Conservation (phyloP, 2,329 filamentous ascomycete genomes). For the Hypoxylon sp. region DNA sequence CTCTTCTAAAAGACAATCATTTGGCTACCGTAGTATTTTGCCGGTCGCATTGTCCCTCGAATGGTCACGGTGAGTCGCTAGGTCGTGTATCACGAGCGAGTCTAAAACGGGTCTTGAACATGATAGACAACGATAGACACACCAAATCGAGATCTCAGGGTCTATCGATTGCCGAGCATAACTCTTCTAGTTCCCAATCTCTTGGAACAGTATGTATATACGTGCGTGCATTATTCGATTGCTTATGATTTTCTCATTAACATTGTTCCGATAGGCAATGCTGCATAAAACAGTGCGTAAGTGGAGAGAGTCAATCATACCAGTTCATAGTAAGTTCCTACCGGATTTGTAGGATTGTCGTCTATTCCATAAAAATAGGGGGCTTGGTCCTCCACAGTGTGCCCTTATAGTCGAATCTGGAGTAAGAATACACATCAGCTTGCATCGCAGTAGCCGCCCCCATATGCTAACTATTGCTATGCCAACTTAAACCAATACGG, state of each 20-base stretch:
- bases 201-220: slow-evolving; percentile 23
- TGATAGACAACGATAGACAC: slow-evolving; percentile 22
- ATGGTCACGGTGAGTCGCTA: neutral
- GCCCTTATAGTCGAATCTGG: slow-evolving; percentile 20
- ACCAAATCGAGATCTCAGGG: slow-evolving; percentile 40
- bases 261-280: slow-evolving; percentile 43
- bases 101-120: slow-evolving; percentile 12
- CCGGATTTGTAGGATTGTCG: slow-evolving; percentile 33
- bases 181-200: slow-evolving; percentile 31
- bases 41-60: slow-evolving; percentile 8
- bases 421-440: slow-evolving; percentile 45
- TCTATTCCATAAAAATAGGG: slow-evolving; percentile 33
- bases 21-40: slow-evolving; percentile 1
- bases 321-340: slow-evolving; percentile 39
- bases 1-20: slow-evolving; percentile 27
- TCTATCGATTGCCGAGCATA: slow-evolving; percentile 38
- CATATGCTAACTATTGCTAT: slow-evolving; percentile 26
- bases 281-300: slow-evolving; percentile 46
- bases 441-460: slow-evolving; percentile 42
- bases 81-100: slow-evolving; percentile 11
- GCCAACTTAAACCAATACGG: slow-evolving; percentile 36
- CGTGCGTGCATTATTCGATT: slow-evolving; percentile 39
- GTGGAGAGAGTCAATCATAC: slow-evolving; percentile 38
- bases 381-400: slow-evolving; percentile 33
- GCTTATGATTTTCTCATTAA: slow-evolving; percentile 42